Conservation (phyloP, 148 eudicot species). For the Heliamphora exappendiculata region DNA sequence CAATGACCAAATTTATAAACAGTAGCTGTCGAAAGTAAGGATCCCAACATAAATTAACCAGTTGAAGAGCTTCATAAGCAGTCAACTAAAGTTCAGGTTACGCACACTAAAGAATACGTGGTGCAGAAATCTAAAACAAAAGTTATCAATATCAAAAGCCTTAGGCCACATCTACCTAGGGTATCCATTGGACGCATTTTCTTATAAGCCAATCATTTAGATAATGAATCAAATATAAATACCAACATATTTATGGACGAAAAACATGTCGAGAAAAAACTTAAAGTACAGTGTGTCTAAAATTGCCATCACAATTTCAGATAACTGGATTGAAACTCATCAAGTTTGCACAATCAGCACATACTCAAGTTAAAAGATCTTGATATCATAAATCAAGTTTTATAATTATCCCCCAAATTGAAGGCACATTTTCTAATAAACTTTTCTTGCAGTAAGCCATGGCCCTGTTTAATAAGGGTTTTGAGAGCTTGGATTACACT, state of each 20-base stretch:
- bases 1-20: neutral
- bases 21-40: neutral
- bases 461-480: no score
- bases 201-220: neutral
- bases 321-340: neutral
- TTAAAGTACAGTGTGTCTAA: neutral
- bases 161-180: neutral
- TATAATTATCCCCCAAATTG: neutral
- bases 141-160: no score
- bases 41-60: neutral
- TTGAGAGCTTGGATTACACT: no score
- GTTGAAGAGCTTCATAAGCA: neutral
- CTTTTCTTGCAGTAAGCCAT: neutral
- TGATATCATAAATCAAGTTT: neutral
- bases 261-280: neutral
- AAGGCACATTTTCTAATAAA: no score
- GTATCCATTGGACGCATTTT: neutral
- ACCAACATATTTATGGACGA: neutral
- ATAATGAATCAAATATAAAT: neutral
- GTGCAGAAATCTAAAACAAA: no score
- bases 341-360: neutral
- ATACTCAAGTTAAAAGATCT: neutral
- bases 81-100: neutral
- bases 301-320: neutral
- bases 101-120: no score